Evolutionary conservation across 345 rosid species (phyloP), one percentile per base, ranked within the genome.

Genomic region (Eucalyptus caleyi): DNA sequence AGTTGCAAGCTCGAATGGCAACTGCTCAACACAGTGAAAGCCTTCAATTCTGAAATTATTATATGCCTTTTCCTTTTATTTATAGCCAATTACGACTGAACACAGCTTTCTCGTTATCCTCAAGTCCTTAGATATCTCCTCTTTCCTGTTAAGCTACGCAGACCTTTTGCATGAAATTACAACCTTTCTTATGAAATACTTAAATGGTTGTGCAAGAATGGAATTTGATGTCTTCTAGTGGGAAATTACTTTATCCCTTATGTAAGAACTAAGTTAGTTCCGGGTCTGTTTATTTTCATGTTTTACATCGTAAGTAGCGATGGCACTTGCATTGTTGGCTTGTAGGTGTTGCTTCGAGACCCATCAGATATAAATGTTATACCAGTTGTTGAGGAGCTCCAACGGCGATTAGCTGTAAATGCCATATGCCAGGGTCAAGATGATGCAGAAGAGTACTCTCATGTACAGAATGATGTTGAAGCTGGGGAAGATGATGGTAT

Each of bases 341-440:
- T 60, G 54, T 90, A 98, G 99, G 97, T 98, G 80, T 88, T 95
- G 93, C 98, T 98, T 90, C 95, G 98, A 87, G 99, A 98, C 91
- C 97, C 99, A 11, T 83, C 90, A 26, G 99, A 95, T 92, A 96
- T 96, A 89, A 90, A 95, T 91, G 97, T 98, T 62, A 93, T 97
- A 60, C 99, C 99, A 8, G 96, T 98, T 87, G 94, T 98, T 32
- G 96, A 95, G 93, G 99, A 98, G 93, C 99, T 98, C 92, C 97
- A 92, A 91, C 94, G 99, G 90, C 96, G 97, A 49, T 88, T 98
- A 62, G 96, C 97, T 81, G 90, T 91, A 27, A 92, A 90, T 90
- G 93, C 93, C 80, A 40, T 89, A 89, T 82, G 19, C 21, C 89
- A 80, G n/a, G 93, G 92, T 87, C 96, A 93, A 86, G 93, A 92